Conservation (phyloP, 1,284 basidiomycete genomes). For the Singerocomus rubriflavus region DNA sequence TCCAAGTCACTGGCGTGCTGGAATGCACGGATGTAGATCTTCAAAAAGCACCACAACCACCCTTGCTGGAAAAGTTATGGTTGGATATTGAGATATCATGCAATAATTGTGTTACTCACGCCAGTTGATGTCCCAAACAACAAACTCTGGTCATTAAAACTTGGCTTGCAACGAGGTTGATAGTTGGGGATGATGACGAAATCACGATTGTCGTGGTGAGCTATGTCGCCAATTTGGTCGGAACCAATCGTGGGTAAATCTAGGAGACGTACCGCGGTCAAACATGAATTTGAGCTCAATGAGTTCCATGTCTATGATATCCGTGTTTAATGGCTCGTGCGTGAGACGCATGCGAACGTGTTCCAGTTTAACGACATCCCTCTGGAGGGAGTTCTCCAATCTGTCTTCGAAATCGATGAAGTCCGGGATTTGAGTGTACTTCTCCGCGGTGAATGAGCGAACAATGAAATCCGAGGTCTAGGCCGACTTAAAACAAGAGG, state of each 20-base stretch:
- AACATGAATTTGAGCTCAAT: slow-evolving; percentile 83
- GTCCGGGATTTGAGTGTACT: slow-evolving; percentile 82
- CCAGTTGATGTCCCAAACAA: slow-evolving; percentile 61
- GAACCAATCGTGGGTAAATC: slow-evolving; percentile 7
- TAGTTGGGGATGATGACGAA: slow-evolving; percentile 74
- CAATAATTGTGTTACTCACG: slow-evolving; percentile 39
- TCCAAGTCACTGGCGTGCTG: slow-evolving; percentile 75
- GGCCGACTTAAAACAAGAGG: slow-evolving; percentile 5
- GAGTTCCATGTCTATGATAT: slow-evolving; percentile 74
- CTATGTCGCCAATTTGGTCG: slow-evolving; percentile 34
- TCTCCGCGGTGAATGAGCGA: slow-evolving; percentile 72
- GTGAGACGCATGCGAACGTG: slow-evolving; percentile 78
- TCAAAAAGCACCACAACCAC: slow-evolving; percentile 70
- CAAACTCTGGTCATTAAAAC: slow-evolving; percentile 63
- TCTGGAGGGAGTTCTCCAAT: slow-evolving; percentile 76
- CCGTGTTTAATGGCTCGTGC: slow-evolving; percentile 64
- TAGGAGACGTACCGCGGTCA: slow-evolving; percentile 57
- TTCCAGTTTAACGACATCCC: slow-evolving; percentile 76
- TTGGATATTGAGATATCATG: neutral
- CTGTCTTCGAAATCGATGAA: slow-evolving; percentile 76
- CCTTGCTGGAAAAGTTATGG: slow-evolving; percentile 43
- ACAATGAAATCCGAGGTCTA: slow-evolving; percentile 79
- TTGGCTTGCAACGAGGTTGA: slow-evolving; percentile 53
- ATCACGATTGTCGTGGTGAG: slow-evolving; percentile 81
- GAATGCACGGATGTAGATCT: slow-evolving; percentile 72